Base-by-base conservation (phyloP, 139 green algal species). In the Ulvella scutata region DNA sequence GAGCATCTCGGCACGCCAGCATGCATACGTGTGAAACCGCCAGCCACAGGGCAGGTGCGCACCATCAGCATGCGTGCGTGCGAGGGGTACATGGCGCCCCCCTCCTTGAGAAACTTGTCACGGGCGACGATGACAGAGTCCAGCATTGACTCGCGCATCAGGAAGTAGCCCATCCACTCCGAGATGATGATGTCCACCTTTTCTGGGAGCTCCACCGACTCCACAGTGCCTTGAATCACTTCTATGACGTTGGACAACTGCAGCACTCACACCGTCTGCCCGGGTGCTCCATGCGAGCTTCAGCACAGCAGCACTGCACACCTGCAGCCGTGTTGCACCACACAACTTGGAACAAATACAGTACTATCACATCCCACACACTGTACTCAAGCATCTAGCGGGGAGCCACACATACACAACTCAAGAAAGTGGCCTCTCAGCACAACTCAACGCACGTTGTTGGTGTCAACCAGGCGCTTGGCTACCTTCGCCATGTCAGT, bases 141-240 rank as follows among this genome's bases (percentile, higher is more conserved):
- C 31, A 67, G 51, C 51, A n/a, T 67, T n/a, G n/a, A 67, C 9
- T 9, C 33, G 51, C 40, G 40, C 40, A 59, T 26, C 40, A 26
- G 59, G 37, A 76, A 78, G 38, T 79, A 82, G 26, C 83, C 82
- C 83, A 89, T 89, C 85, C 85, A 91, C 74, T 91, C 87, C 4
- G 78, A 90, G 73, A 98, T 93, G 79, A 98, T 98, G 79, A 98
- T 90, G 85, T 98, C 94, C 75, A 90, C 92, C 87, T 98, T 96
- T 82, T 98, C 95, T n/a, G 94, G 95, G 34, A 99, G 79, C 43
- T 88, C 76, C 20, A 97, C 89, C 23, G 87, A 89, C 84, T 99
- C 94, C 6, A 99, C 90, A 31, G 85, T 93, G 62, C 88, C 91
- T 80, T 98, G 91, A 62, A 98, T 95, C n/a, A 99, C 93, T 76